Percentiles rank a stretch among this genome's conserved stretches.
Evolutionary conservation across 805 yeast species (phyloP).

Genomic region (Candida dajiaensis): DNA sequence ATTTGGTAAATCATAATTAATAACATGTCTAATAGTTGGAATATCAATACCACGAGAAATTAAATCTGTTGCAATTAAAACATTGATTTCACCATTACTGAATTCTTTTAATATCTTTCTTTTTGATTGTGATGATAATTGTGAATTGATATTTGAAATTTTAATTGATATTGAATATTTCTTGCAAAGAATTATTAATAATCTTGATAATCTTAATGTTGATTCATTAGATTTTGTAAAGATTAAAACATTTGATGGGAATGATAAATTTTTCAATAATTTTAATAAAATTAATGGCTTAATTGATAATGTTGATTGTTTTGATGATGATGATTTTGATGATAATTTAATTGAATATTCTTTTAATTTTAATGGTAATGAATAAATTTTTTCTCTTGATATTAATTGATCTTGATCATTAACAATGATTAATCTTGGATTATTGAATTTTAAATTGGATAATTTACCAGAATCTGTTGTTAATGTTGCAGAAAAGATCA

Average conservation of each 20-base stretch:
- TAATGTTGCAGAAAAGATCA: constrained; percentile 88
- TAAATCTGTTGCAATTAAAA: constrained; percentile 79
- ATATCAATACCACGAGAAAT: constrained; percentile 96
- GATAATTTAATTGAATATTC: constrained; percentile 36
- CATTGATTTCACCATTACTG: constrained; percentile 41
- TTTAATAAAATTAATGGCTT: constrained; percentile 74
- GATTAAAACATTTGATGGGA: constrained; percentile 40
- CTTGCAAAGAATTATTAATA: constrained; percentile 40
- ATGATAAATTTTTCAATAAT: constrained; percentile 35
- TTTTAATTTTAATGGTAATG: constrained; percentile 47
- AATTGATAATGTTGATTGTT: constrained; percentile 32
- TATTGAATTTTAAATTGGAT: constrained; percentile 58
- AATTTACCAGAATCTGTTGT: constrained; percentile 90
- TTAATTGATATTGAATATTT: constrained; percentile 14
- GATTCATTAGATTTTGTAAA: constrained; percentile 82
- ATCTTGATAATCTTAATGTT: constrained; percentile 68
- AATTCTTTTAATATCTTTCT: constrained; percentile 55
- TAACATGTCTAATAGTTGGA: constrained; percentile 58
- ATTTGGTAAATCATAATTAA: constrained; percentile 87
- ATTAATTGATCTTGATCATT: constrained; percentile 42
- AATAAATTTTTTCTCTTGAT: constrained; percentile 48
- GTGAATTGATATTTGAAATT: constrained; percentile 51
- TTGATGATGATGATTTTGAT: constrained; percentile 36
- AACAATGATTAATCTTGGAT: constrained; percentile 72
- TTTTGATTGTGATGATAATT: constrained; percentile 48